These are phyloP conservation scores for Candida vaughaniae DNA, from an alignment of 805 yeast species.

Conservation along the genomic window DNA sequence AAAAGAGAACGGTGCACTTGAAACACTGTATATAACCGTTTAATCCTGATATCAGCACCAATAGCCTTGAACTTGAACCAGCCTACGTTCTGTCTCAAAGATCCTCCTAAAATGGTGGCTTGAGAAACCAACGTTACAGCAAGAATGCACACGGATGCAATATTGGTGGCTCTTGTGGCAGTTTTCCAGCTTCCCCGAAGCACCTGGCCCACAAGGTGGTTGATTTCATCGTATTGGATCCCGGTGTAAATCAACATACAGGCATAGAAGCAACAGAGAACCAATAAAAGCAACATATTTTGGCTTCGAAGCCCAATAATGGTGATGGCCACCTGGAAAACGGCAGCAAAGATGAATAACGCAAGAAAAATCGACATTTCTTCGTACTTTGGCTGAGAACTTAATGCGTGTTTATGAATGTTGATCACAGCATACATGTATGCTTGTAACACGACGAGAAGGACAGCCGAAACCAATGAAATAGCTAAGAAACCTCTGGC, in stretches of 20 bases:
- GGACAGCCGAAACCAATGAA: slow-evolving; percentile 32
- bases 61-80: slow-evolving; percentile 49
- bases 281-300: slow-evolving; percentile 39
- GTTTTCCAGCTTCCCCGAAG: slow-evolving; percentile 23
- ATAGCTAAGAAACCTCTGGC: slow-evolving; percentile 23
- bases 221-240: slow-evolving; percentile 43
- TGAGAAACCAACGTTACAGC: slow-evolving; percentile 35
- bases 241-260: slow-evolving; percentile 48
- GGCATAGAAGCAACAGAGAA: slow-evolving; percentile 38
- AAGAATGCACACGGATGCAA: slow-evolving; percentile 43
- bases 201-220: slow-evolving; percentile 19
- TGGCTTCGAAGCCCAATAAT: slow-evolving; percentile 36
- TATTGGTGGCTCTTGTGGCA: slow-evolving; percentile 37
- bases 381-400: slow-evolving; percentile 19
- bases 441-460: slow-evolving; percentile 35
- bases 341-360: slow-evolving; percentile 46
- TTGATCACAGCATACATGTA: slow-evolving; percentile 41
- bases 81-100: slow-evolving; percentile 39
- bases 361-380: slow-evolving; percentile 44
- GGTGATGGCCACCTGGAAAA: slow-evolving; percentile 41
- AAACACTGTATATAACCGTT: slow-evolving; percentile 34
- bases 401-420: slow-evolving; percentile 23
- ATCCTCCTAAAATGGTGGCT: slow-evolving; percentile 25
- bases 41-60: slow-evolving; percentile 45
- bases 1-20: slow-evolving; percentile 36